Evolutionary conservation across 2,329 filamentous ascomycete genomes (phyloP).

Genomic region (Leptographium flavum): DNA sequence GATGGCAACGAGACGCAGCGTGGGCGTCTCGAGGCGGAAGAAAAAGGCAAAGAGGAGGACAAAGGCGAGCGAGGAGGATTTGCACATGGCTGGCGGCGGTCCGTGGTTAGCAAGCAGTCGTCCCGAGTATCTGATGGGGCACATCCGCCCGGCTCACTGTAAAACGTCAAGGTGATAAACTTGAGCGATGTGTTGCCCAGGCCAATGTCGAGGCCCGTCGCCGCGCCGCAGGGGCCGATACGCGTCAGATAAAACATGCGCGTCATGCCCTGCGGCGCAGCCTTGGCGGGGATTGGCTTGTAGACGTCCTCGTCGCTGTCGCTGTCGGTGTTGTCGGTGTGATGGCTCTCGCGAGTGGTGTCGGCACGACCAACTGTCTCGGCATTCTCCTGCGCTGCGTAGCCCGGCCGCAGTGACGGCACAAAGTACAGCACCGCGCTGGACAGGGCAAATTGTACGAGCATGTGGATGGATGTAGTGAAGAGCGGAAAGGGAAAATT

Average conservation of each 20-base stretch:
- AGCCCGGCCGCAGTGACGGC: constrained; percentile 56
- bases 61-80: constrained; percentile 90
- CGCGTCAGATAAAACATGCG: constrained; percentile 83
- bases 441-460: constrained; percentile 78
- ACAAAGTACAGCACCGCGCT: constrained; percentile 66
- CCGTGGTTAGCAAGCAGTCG: too few species aligned
- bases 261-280: constrained; percentile 50
- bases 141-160: constrained; percentile 46
- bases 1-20: constrained; percentile 70
- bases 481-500: constrained; percentile 93
- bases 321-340: constrained; percentile 11
- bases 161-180: constrained; percentile 93
- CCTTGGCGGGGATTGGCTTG: constrained; percentile 26
- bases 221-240: constrained; percentile 80
- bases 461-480: constrained; percentile 89
- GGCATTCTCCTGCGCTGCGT: too few species aligned
- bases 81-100: constrained; percentile 71
- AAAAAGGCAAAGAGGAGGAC: constrained; percentile 90
- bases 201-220: constrained; percentile 90
- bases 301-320: constrained; percentile 29
- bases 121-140: too few species aligned
- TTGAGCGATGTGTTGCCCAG: constrained; percentile 90
- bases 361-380: constrained; percentile 31
- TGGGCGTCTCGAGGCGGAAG: constrained; percentile 80
- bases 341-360: constrained; percentile 24